phyloP scores from a whole-genome alignment of 148 eudicot species.

The Camellia lanceoleosa region DNA sequence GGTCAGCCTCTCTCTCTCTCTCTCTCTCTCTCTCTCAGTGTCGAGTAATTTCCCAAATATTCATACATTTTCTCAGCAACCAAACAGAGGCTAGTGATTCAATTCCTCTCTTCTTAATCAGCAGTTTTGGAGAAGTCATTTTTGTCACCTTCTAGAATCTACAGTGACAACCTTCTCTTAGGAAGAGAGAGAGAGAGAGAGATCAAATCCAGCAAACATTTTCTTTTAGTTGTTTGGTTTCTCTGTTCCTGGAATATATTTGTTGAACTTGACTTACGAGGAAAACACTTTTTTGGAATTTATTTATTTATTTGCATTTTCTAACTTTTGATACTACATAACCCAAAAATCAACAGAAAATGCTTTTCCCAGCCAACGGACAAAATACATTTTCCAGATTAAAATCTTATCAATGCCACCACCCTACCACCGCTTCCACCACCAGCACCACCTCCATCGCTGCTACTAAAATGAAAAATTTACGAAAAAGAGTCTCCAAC shows the following conservation, averaged over 20 bases:
- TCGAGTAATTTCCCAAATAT: not conserved
- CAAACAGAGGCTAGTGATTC: not conserved
- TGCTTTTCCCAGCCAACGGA: too few species aligned
- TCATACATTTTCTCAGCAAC: slow-evolving; percentile 1
- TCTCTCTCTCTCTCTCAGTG: slow-evolving; percentile 10
- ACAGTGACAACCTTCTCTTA: too few species aligned
- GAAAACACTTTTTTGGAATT: too few species aligned
- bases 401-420: too few species aligned
- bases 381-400: too few species aligned
- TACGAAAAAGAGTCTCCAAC: too few species aligned
- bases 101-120: not conserved
- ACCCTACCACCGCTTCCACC: too few species aligned
- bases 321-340: too few species aligned
- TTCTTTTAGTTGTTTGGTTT: not conserved
- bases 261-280: not conserved
- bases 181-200: not conserved
- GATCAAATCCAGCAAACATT: not conserved
- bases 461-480: too few species aligned
- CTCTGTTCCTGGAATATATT: not conserved
- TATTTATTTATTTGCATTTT: too few species aligned
- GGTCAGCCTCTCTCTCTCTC: slow-evolving; percentile 26
- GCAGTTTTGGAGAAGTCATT: not conserved
- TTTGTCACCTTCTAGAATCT: not conserved
- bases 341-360: too few species aligned
- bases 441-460: too few species aligned